Conservation (phyloP, 2,329 filamentous ascomycete species). For the Cladorrhinum sp. region DNA sequence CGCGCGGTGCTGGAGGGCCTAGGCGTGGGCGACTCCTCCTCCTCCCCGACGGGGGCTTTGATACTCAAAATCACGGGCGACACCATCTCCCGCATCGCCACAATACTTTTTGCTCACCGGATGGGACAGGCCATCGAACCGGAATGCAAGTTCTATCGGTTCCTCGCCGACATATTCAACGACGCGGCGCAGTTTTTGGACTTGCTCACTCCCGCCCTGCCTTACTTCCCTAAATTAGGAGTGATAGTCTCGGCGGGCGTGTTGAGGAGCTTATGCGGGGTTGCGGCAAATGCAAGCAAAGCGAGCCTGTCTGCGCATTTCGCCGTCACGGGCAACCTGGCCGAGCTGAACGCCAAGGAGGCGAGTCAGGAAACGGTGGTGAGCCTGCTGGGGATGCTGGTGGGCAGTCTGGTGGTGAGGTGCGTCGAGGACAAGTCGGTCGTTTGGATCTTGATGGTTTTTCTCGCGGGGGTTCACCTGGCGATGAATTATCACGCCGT, state of each 20-base stretch:
- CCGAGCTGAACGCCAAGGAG: slow-evolving; percentile 92
- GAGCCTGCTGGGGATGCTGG: slow-evolving; percentile 80
- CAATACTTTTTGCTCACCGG: slow-evolving; percentile 80
- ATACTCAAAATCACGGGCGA: slow-evolving; percentile 82
- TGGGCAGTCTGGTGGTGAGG: slow-evolving; percentile 77
- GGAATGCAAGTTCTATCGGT: slow-evolving; percentile 85
- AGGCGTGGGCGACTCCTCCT: slow-evolving; percentile 78
- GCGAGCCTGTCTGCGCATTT: slow-evolving; percentile 91
- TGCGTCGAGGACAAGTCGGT: slow-evolving; percentile 65
- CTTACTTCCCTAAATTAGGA: slow-evolving; percentile 48
- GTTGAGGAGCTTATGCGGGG: slow-evolving; percentile 70
- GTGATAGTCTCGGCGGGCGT: slow-evolving; percentile 51
- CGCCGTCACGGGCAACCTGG: slow-evolving; percentile 79
- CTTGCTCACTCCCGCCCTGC: slow-evolving; percentile 72
- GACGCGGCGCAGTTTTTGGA: slow-evolving; percentile 85
- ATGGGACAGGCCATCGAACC: slow-evolving; percentile 81
- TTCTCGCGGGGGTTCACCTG: slow-evolving; percentile 73
- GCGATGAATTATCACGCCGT: slow-evolving; percentile 86
- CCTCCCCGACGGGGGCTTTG: slow-evolving; percentile 76
- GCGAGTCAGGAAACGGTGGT: slow-evolving; percentile 94
- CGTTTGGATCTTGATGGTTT: slow-evolving; percentile 71
- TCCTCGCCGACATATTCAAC: slow-evolving; percentile 85
- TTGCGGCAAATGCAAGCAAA: slow-evolving; percentile 86
- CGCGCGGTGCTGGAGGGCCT: slow-evolving; percentile 75
- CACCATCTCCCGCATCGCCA: slow-evolving; percentile 75